Conservation (phyloP, 768 basidiomycete species). For the Antrodiella citrinella region DNA sequence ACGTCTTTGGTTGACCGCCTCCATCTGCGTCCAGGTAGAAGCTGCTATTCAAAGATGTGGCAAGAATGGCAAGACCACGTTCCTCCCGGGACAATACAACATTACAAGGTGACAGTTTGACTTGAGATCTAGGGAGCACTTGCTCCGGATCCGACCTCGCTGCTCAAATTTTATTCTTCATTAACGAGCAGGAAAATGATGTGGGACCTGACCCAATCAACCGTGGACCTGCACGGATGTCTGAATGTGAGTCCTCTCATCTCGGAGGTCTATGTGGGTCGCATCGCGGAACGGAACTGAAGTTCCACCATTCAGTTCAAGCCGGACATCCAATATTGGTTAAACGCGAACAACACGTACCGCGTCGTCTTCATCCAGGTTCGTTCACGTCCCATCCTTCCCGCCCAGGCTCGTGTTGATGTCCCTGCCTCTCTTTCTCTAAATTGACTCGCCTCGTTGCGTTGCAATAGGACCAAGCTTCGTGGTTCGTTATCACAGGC, state of each 20-base stretch:
- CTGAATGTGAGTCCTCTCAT: constrained; percentile 38
- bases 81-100: constrained; percentile 39
- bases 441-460: neutral
- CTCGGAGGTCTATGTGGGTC: too few relatives aligned
- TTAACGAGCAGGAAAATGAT: constrained; percentile 40
- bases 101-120: constrained; percentile 38
- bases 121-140: too few relatives aligned
- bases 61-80: constrained; percentile 35
- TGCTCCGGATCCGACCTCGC: neutral
- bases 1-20: neutral
- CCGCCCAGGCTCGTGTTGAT: neutral
- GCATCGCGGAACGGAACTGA: too few relatives aligned
- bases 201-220: constrained; percentile 38
- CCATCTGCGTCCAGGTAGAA: constrained; percentile 28
- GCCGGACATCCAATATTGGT: constrained; percentile 48
- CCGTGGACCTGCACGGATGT: constrained; percentile 33
- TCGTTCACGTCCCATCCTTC: neutral
- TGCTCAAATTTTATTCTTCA: neutral
- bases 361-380: constrained; percentile 58
- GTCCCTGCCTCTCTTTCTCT: neutral
- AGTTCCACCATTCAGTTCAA: constrained; percentile 32
- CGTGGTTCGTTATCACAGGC: constrained; percentile 57
- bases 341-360: constrained; percentile 45
- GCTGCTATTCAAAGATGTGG: constrained; percentile 42
- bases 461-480: constrained; percentile 42